Conservation (phyloP, 305 asterid species). For the Salvia sclarea region DNA sequence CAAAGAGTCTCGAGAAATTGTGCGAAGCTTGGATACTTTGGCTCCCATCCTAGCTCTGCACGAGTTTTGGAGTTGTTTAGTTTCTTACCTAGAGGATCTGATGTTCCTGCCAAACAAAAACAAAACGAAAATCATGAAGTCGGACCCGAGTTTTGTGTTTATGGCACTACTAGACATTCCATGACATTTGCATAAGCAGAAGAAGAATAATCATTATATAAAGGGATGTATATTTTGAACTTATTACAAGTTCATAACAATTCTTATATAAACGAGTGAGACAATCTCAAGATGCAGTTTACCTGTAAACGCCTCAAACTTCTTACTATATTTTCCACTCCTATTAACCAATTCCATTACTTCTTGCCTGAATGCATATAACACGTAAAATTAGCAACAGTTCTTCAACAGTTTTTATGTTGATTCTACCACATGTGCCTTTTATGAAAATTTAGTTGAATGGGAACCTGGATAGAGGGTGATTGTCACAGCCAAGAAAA, state of each 20-base stretch:
- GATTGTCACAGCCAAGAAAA: conserved; percentile 88
- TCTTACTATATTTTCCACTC: conserved; percentile 73
- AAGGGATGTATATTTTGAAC: no score
- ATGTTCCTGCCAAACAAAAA: conserved; percentile 52
- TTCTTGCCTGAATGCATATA: conserved; percentile 60
- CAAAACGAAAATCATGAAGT: neutral
- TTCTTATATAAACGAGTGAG: neutral
- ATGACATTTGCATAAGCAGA: neutral
- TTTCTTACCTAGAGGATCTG: conserved; percentile 77
- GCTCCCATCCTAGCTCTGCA: conserved; percentile 80
- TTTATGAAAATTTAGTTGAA: neutral
- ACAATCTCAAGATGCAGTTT: conserved; percentile 12
- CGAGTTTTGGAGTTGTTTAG: conserved; percentile 76
- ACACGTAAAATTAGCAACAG: conserved; percentile 12
- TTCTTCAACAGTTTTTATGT: neutral
- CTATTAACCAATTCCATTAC: conserved; percentile 70
- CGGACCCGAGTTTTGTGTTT: no score
- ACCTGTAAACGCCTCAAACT: conserved; percentile 84
- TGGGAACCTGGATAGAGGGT: conserved; percentile 78
- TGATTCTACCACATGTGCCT: neutral
- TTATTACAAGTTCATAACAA: no score
- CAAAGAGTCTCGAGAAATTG: conserved; percentile 69
- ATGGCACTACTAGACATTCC: neutral
- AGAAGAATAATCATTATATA: neutral
- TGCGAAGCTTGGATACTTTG: conserved; percentile 78